Base-by-base conservation (phyloP, 768 basidiomycete species). In the Tulasnella sp. region DNA sequence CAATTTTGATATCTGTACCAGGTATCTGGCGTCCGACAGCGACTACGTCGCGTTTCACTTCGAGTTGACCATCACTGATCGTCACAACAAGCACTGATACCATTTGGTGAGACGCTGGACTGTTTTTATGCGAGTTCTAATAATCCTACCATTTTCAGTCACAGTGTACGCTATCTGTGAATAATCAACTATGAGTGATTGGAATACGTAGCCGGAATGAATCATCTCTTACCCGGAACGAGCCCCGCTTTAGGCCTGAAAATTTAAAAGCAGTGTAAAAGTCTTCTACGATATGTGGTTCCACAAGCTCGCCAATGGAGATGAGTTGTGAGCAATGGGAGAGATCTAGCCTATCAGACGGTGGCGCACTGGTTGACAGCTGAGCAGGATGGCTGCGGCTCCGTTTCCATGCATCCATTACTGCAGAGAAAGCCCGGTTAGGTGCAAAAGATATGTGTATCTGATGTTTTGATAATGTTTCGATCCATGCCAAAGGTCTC, bases 401-500 rank as follows among this genome's bases (percentile, higher is more conserved):
- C n/a, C n/a, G n/a, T 12, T 51, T 51, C 49, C 49, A 51, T 15
- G 49, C 37, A 12, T 32, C 16, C 12, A 51, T 24, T 15, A 34
- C 29, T 8, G 29, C 33, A 25, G 24, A 10, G 39, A 29, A 51
- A n/a, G 31, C 9, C 15, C 27, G 9, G n/a, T 43, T 24, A 28
- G 49, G 40, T 5, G 37, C 49, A 1, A 25, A 35, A 5, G 47
- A 31, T 12, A 35, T 20, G 32, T 31, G 37, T 12, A 48, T 48
- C 22, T 48, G 35, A 13, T 48, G 47, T 3, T 48, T 37, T 6
- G 47, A 45, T 31, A 45, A 5, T 16, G 16, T 27, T n/a, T 22
- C 31, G 25, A 45, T 8, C 43, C 43, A 45, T 12, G 32, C 5
- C 16, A 45, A 45, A 7, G 43, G 43, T 22, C 31, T 20, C 6